Evolutionary conservation across 306 rosid species (phyloP).

Genomic region (Prunus campanulata): DNA sequence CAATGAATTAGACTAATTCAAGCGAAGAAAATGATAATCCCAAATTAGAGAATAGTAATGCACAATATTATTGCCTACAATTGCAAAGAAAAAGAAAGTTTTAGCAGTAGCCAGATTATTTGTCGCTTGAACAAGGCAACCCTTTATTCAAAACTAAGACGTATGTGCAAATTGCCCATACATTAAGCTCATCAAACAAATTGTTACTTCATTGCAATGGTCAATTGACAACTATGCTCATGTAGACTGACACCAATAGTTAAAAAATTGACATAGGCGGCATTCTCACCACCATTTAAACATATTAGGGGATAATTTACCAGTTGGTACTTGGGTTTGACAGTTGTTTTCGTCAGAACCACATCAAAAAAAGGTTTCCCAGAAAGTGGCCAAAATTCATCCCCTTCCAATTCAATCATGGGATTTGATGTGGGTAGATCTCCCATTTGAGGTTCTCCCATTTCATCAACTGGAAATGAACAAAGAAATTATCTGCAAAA

Average conservation of each 20-base stretch:
- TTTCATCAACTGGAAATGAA: neutral
- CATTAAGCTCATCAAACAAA: neutral
- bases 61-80: neutral
- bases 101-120: neutral
- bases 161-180: too few species aligned
- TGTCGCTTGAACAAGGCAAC: too few species aligned
- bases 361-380: constrained; percentile 33
- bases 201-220: neutral
- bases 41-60: neutral
- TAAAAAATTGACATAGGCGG: neutral
- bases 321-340: constrained; percentile 26
- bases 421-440: neutral
- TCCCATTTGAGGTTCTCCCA: constrained; percentile 7
- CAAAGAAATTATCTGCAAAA: neutral
- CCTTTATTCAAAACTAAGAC: too few species aligned
- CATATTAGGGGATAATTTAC: constrained; percentile 31
- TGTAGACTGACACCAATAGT: neutral
- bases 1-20: neutral
- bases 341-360: constrained; percentile 31
- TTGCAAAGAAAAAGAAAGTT: neutral
- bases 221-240: neutral
- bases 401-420: constrained; percentile 19
- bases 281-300: neutral
- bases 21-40: neutral
- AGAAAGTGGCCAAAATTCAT: constrained; percentile 46